These are phyloP conservation scores for Cardamine occulta DNA, from an alignment of 345 rosid species.

Conservation along the genomic window DNA sequence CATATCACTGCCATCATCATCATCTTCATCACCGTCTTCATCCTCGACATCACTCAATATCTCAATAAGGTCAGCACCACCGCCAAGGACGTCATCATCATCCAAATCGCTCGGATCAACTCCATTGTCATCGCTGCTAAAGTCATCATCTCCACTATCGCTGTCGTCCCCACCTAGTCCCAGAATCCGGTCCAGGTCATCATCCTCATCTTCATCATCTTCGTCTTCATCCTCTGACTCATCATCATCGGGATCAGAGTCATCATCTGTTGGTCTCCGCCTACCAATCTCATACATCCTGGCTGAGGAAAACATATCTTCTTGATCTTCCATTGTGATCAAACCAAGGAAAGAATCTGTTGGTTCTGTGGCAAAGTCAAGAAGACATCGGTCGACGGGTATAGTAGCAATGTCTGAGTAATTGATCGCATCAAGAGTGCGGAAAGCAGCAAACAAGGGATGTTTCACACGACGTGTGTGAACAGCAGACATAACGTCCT, in stretches of 20 bases:
- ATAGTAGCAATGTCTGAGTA: slow-evolving; percentile 92
- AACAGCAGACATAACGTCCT: slow-evolving; percentile 89
- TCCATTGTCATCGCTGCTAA: slow-evolving; percentile 63
- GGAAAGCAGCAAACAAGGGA: slow-evolving; percentile 82
- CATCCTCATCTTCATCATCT: slow-evolving; percentile 69
- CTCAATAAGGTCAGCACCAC: slow-evolving; percentile 59
- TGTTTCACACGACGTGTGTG: slow-evolving; percentile 89
- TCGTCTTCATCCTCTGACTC: slow-evolving; percentile 94
- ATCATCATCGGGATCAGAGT: slow-evolving; percentile 96
- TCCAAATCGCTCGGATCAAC: slow-evolving; percentile 67
- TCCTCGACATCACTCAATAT: slow-evolving; percentile 48
- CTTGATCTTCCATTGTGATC: slow-evolving; percentile 95
- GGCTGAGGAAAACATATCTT: slow-evolving; percentile 87
- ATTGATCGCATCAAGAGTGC: slow-evolving; percentile 88
- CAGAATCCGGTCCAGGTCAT: slow-evolving; percentile 67
- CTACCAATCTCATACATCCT: slow-evolving; percentile 95
- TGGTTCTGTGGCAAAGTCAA: slow-evolving; percentile 90
- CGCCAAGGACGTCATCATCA: slow-evolving; percentile 61
- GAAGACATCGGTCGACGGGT: slow-evolving; percentile 94
- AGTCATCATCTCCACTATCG: slow-evolving; percentile 83
- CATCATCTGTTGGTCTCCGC: slow-evolving; percentile 90
- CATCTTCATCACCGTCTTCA: slow-evolving; percentile 60
- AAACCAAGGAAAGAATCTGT: slow-evolving; percentile 91
- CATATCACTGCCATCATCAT: slow-evolving; percentile 63
- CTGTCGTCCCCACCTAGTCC: slow-evolving; percentile 69